These are phyloP conservation scores for Rhizopogon sp. DNA, from an alignment of 768 basidiomycete genomes.

Conservation along the genomic window DNA sequence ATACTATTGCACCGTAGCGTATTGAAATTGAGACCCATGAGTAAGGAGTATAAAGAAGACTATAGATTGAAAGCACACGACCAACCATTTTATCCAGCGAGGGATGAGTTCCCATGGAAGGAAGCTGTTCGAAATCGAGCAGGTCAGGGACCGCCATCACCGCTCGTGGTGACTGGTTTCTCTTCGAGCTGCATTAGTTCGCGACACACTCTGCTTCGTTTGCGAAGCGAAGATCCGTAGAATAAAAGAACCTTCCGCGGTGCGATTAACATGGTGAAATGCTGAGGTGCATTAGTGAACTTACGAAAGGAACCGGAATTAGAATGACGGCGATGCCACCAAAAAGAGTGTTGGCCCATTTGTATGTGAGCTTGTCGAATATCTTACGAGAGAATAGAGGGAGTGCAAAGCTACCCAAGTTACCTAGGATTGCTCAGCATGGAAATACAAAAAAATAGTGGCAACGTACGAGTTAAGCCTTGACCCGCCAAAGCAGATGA, in stretches of 20 bases:
- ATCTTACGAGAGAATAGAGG: conserved; percentile 59
- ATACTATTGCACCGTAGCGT: neutral
- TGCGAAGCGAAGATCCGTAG: conserved; percentile 25
- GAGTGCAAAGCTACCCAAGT: conserved; percentile 46
- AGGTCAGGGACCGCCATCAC: neutral
- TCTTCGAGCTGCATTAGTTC: conserved; percentile 7
- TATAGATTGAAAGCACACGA: neutral
- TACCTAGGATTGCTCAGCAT: conserved; percentile 30
- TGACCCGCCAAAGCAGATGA: conserved; percentile 66
- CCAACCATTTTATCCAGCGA: neutral
- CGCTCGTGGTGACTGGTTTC: neutral
- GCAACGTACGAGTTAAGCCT: conserved; percentile 44
- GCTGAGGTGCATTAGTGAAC: conserved; percentile 6
- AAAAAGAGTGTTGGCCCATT: conserved; percentile 55
- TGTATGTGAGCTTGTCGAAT: conserved; percentile 49
- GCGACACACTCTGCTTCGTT: conserved; percentile 17
- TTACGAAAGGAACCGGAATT: conserved; percentile 53
- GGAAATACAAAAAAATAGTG: neutral
- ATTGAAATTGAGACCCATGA: neutral
- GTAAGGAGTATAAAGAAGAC: neutral
- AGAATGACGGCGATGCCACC: conserved; percentile 46
- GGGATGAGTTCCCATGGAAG: conserved; percentile 4
- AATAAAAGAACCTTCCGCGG: conserved; percentile 22
- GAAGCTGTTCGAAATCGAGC: neutral
- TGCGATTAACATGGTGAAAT: neutral